Conservation (phyloP, 352 stramenopile species). For the Phytophthora ramorum region DNA sequence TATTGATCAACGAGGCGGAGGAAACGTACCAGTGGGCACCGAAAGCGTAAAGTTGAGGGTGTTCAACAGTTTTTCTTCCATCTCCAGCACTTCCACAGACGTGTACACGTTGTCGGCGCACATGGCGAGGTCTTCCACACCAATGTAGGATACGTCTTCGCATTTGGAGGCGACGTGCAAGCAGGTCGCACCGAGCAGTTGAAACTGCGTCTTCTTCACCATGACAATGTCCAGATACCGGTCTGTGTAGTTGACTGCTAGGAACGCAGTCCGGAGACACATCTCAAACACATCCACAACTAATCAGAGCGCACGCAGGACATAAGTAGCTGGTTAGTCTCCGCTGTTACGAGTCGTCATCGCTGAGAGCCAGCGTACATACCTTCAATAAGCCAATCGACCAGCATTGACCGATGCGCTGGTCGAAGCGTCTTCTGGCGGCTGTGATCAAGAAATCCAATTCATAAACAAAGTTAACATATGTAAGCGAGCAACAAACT, state of each 20-base stretch:
- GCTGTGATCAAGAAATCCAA: slow-evolving; percentile 30
- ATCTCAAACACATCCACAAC: slow-evolving; percentile 94
- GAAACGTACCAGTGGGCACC: slow-evolving; percentile 79
- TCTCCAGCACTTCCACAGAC: slow-evolving; percentile 89
- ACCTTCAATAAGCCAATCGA: slow-evolving; percentile 94
- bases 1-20: neutral
- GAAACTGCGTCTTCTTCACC: slow-evolving; percentile 90
- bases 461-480: neutral
- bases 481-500: neutral
- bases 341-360: neutral
- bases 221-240: slow-evolving; percentile 89
- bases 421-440: slow-evolving; percentile 85
- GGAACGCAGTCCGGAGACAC: slow-evolving; percentile 89
- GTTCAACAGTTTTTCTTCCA: slow-evolving; percentile 93
- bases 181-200: slow-evolving; percentile 91
- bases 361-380: neutral
- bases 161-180: slow-evolving; percentile 92
- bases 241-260: slow-evolving; percentile 93
- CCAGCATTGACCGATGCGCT: slow-evolving; percentile 90
- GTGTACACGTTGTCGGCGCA: slow-evolving; percentile 93
- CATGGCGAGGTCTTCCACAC: slow-evolving; percentile 91
- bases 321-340: neutral
- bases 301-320: slow-evolving; percentile 20
- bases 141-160: slow-evolving; percentile 94
- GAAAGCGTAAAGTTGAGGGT: slow-evolving; percentile 92